These are phyloP conservation scores for Boechera retrofracta DNA, from an alignment of 345 rosid species.

Conservation along the genomic window DNA sequence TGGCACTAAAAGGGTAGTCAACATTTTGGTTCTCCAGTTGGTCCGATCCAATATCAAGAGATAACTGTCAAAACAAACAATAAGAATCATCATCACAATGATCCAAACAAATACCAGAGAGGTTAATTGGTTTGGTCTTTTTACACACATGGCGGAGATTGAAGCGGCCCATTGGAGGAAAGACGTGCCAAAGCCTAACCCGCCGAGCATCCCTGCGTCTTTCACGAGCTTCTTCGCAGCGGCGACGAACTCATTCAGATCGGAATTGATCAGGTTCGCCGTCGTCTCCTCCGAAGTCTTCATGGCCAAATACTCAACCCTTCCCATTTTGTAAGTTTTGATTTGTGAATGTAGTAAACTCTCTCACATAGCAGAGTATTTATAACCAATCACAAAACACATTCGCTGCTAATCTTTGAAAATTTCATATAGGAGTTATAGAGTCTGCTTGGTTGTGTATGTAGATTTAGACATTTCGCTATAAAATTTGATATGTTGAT, in stretches of 20 bases:
- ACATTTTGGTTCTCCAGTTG: slow-evolving; percentile 94
- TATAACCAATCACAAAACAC: slow-evolving; percentile 18
- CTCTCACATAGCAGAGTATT: slow-evolving; percentile 22
- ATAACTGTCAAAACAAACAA: slow-evolving; percentile 56
- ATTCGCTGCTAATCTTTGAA: slow-evolving; percentile 28
- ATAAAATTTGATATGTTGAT: too few species aligned
- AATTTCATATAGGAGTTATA: neutral
- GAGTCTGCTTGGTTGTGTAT: too few species aligned
- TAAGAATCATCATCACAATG: slow-evolving; percentile 15
- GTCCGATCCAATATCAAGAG: slow-evolving; percentile 89
- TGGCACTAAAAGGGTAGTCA: slow-evolving; percentile 84
- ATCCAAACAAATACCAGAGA: neutral
- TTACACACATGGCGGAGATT: slow-evolving; percentile 72
- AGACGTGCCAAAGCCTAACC: slow-evolving; percentile 76
- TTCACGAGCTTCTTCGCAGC: slow-evolving; percentile 63
- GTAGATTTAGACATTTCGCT: too few species aligned
- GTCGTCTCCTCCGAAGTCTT: slow-evolving; percentile 52
- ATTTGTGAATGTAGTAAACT: neutral
- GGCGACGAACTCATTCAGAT: slow-evolving; percentile 60
- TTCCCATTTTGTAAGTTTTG: slow-evolving; percentile 56
- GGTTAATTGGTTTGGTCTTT: neutral
- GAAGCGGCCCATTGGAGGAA: slow-evolving; percentile 93
- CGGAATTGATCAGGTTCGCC: slow-evolving; percentile 59
- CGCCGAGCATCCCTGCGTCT: slow-evolving; percentile 65
- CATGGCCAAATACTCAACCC: slow-evolving; percentile 69